Evolutionary conservation across 495 filamentous ascomycete species (phyloP), one percentile per base, ranked within the genome.

Genomic region (Geopyxis carbonaria): DNA sequence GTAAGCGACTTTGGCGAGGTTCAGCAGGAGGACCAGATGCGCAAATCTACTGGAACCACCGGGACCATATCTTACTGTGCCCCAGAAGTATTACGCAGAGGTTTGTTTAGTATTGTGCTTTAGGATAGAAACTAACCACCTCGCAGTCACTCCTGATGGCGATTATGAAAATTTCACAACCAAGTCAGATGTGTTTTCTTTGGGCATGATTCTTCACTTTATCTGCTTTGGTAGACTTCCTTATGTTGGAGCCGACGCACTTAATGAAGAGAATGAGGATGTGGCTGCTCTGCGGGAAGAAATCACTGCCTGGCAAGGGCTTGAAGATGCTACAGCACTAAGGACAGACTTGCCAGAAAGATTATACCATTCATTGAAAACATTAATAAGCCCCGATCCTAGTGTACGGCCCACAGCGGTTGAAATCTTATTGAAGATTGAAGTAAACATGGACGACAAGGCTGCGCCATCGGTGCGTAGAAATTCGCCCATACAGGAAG

Each of bases 1-100:
- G 89, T 97, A 22, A 94, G 86, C 55, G 89, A 97, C 56, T 97
- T 97, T 58, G 89, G 89, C 10, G 89, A 97, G 53, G 84, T 93
- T 0, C 89, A 97, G 54, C 64, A 72, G 3, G 80, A 83, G 42
- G 74, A 84, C 57, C 69, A 70, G 13, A 72, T 71, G 25, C 75
- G 89, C 13, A 78, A 77, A 32, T 93, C 85, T 10, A 93, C 85
- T 2, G 89, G 89, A 7, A 78, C 86, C 0, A 97, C 89, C 0
- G 89, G 89, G 0, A 97, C 89, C 3, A 86, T 97, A 23, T 94
- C 87, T 0, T 97, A 93, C 58, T 95, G 91, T 59, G 91, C 89
- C 0, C 89, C 89, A 2, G 89, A 97, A 53, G 89, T 97, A 13
- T 61, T 97, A 22, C 72, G 68, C 29, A 74, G 66, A 42, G 72